These are phyloP conservation scores for Cercophora samala DNA, from an alignment of 495 filamentous ascomycete genomes.

Conservation along the genomic window DNA sequence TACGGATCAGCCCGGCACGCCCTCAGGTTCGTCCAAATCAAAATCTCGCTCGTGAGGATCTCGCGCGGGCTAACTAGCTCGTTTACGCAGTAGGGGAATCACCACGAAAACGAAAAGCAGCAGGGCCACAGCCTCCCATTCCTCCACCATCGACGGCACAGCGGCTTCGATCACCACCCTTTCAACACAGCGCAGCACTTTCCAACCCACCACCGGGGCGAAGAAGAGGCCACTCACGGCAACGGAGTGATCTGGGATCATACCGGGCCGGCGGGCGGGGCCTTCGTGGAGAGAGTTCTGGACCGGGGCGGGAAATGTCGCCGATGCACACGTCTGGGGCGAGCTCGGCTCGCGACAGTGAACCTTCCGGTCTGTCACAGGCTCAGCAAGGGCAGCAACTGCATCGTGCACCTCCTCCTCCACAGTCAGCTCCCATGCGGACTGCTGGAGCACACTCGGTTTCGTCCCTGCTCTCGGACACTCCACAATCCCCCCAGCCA, in stretches of 20 bases:
- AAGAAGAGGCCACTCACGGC: conserved; percentile 63
- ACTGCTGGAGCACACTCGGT: conserved; percentile 44
- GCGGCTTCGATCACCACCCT: conserved; percentile 54
- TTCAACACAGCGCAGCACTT: conserved; percentile 54
- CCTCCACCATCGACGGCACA: conserved; percentile 53
- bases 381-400: conserved; percentile 16
- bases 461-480: conserved; percentile 47
- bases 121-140: conserved; percentile 56
- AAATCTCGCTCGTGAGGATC: conserved; percentile 49
- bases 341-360: conserved; percentile 18
- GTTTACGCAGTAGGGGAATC: conserved; percentile 55
- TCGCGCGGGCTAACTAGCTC: conserved; percentile 49
- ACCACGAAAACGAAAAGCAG: conserved; percentile 71
- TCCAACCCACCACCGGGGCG: conserved; percentile 56
- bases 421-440: conserved; percentile 24
- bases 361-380: conserved; percentile 15
- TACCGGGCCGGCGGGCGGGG: conserved; percentile 43
- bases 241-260: conserved; percentile 63
- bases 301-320: conserved; percentile 41
- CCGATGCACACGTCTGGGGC: conserved; percentile 36
- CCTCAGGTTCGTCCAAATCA: conserved; percentile 63
- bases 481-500: conserved; percentile 37
- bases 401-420: conserved; percentile 8
- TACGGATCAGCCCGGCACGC: conserved; percentile 59
- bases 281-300: conserved; percentile 35